phyloP scores from a whole-genome alignment of 2,329 filamentous ascomycete species.

The Trichothecium sympodiale region DNA sequence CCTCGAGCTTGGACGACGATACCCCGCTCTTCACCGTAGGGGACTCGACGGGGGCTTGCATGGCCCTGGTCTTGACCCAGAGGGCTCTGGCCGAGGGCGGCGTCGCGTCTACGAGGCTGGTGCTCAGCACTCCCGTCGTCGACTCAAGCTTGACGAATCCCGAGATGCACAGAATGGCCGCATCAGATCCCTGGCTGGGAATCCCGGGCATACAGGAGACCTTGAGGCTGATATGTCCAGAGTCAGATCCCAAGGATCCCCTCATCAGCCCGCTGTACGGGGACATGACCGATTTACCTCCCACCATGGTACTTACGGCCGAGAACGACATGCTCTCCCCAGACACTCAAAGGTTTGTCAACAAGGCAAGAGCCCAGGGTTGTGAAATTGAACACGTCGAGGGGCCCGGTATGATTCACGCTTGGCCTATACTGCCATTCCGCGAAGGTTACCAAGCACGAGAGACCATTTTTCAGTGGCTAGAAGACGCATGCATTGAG shows the following conservation, averaged over 20 bases:
- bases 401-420: slow-evolving; percentile 20
- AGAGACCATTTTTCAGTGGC: slow-evolving; percentile 15
- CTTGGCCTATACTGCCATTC: slow-evolving; percentile 18
- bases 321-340: slow-evolving; percentile 16
- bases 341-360: slow-evolving; percentile 16
- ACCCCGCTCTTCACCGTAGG: slow-evolving; percentile 18
- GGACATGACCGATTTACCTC: slow-evolving; percentile 14
- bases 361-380: slow-evolving; percentile 13
- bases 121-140: slow-evolving; percentile 17
- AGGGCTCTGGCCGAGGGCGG: slow-evolving; percentile 13
- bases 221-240: slow-evolving; percentile 14
- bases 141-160: slow-evolving; percentile 17
- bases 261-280: slow-evolving; percentile 19
- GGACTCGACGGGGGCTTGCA: slow-evolving; percentile 19
- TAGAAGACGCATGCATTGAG: slow-evolving; percentile 4
- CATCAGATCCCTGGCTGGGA: slow-evolving; percentile 16
- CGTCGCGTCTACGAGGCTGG: slow-evolving; percentile 14
- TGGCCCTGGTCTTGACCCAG: slow-evolving; percentile 19
- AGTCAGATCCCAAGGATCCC: slow-evolving; percentile 13
- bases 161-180: slow-evolving; percentile 12
- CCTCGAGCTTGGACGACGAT: slow-evolving; percentile 10
- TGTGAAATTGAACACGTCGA: slow-evolving; percentile 15
- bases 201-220: slow-evolving; percentile 15
- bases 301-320: slow-evolving; percentile 17
- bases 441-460: slow-evolving; percentile 15